A percentile compares a stretch with the other conserved stretches of the same genome.
Conservation (phyloP, 2,329 filamentous ascomycete species). For the Aspergillus ochraceus region DNA sequence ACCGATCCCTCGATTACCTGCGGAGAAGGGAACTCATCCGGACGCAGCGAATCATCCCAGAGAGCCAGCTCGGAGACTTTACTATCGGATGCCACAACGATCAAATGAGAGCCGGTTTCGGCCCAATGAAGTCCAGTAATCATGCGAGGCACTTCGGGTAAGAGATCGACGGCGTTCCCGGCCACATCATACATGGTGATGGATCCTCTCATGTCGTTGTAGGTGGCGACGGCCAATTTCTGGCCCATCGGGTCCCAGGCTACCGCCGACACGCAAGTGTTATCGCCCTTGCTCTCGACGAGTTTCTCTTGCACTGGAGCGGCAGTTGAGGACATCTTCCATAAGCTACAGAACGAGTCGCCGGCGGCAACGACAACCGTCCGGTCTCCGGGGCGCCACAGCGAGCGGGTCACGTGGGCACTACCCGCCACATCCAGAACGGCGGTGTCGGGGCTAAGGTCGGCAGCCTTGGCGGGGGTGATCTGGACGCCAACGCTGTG, state of each 20-base stretch:
- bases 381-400: conserved; percentile 48
- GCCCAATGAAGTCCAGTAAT: conserved; percentile 47
- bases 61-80: conserved; percentile 43
- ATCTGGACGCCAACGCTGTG: conserved; percentile 50
- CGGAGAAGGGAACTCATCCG: conserved; percentile 38
- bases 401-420: conserved; percentile 41
- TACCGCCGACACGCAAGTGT: conserved; percentile 43
- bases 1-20: conserved; percentile 40
- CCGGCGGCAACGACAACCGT: conserved; percentile 44
- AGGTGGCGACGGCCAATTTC: conserved; percentile 49
- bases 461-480: conserved; percentile 48
- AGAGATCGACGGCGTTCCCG: conserved; percentile 45
- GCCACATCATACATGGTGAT: conserved; percentile 47
- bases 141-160: conserved; percentile 46
- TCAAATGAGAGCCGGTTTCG: conserved; percentile 37
- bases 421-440: conserved; percentile 39
- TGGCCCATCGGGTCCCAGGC: conserved; percentile 48
- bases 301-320: conserved; percentile 36
- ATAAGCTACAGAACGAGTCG: conserved; percentile 47
- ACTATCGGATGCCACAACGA: conserved; percentile 45
- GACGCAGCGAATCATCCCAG: conserved; percentile 43
- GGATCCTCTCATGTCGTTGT: conserved; percentile 42
- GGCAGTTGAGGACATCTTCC: conserved; percentile 39
- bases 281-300: conserved; percentile 33
- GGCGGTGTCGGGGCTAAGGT: conserved; percentile 46